Conservation (phyloP, 495 filamentous ascomycete species). For the Podospora pseudopauciseta region DNA sequence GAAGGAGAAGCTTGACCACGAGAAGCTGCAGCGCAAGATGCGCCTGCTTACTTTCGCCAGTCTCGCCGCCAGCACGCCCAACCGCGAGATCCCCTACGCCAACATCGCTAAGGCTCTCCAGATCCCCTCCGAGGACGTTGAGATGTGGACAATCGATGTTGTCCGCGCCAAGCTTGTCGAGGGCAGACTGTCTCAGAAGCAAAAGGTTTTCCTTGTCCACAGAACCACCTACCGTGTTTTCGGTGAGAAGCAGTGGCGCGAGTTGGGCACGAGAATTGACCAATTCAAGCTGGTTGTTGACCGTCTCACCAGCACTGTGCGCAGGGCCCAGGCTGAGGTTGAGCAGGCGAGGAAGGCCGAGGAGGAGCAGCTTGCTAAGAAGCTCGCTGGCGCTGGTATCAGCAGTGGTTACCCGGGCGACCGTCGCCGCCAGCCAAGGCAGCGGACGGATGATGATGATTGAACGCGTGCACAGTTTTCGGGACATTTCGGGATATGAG, state of each 20-base stretch:
- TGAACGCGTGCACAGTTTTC: slow-evolving; percentile 25
- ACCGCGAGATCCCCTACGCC: slow-evolving; percentile 79
- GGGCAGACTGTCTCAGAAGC: slow-evolving; percentile 87
- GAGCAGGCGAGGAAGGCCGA: slow-evolving; percentile 58
- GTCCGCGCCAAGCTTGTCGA: slow-evolving; percentile 93
- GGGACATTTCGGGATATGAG: slow-evolving; percentile 6
- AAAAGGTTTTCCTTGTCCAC: slow-evolving; percentile 90
- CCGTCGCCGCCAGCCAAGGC: slow-evolving; percentile 29
- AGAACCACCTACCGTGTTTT: slow-evolving; percentile 93
- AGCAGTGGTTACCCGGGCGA: slow-evolving; percentile 28
- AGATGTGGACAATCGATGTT: slow-evolving; percentile 98
- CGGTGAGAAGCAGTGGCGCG: slow-evolving; percentile 95
- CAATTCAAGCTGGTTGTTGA: slow-evolving; percentile 79
- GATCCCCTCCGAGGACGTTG: slow-evolving; percentile 75
- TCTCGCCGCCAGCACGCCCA: slow-evolving; percentile 74
- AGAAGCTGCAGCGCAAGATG: slow-evolving; percentile 77
- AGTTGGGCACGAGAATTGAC: slow-evolving; percentile 83
- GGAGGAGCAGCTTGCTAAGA: slow-evolving; percentile 54
- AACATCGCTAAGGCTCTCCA: slow-evolving; percentile 78
- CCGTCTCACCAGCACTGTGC: slow-evolving; percentile 70
- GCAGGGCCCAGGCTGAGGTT: slow-evolving; percentile 68
- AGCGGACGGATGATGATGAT: slow-evolving; percentile 49
- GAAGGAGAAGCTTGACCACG: slow-evolving; percentile 60
- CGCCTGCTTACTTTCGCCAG: slow-evolving; percentile 89
- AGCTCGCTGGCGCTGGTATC: slow-evolving; percentile 44